These are phyloP conservation scores for Scutellaria galericulata DNA, from an alignment of 257 asterid genomes.

Conservation along the genomic window DNA sequence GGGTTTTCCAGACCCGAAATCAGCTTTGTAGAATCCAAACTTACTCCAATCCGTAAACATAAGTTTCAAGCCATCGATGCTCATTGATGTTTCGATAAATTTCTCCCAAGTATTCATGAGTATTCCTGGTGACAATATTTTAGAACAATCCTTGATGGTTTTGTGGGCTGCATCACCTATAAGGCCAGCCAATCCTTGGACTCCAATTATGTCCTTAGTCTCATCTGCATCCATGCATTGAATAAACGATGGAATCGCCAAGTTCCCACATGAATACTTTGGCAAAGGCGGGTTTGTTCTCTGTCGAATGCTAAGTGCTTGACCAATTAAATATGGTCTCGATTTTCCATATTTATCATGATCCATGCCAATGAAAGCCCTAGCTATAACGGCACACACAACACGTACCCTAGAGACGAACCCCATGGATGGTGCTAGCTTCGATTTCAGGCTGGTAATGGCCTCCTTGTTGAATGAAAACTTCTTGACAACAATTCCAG, in stretches of 20 bases:
- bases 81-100: background rate
- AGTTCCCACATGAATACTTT: constrained; percentile 41
- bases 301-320: constrained; percentile 33
- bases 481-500: constrained; percentile 7
- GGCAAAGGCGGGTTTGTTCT: constrained; percentile 28
- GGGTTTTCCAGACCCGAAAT: constrained; percentile 48
- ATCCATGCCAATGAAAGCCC: constrained; percentile 26
- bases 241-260: background rate
- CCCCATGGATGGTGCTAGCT: background rate
- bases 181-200: constrained; percentile 22
- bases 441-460: constrained; percentile 2
- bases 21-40: constrained; percentile 39
- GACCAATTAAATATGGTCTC: background rate
- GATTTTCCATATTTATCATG: background rate
- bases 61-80: background rate
- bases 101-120: background rate
- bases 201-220: background rate
- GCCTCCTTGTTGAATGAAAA: constrained; percentile 29
- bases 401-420: constrained; percentile 14
- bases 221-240: background rate
- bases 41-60: constrained; percentile 37
- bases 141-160: background rate
- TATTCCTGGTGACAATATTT: background rate
- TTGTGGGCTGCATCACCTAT: background rate
- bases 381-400: constrained; percentile 33